These are phyloP conservation scores for Aspergillus neotritici DNA, from an alignment of 2,329 filamentous ascomycete species.

Conservation along the genomic window DNA sequence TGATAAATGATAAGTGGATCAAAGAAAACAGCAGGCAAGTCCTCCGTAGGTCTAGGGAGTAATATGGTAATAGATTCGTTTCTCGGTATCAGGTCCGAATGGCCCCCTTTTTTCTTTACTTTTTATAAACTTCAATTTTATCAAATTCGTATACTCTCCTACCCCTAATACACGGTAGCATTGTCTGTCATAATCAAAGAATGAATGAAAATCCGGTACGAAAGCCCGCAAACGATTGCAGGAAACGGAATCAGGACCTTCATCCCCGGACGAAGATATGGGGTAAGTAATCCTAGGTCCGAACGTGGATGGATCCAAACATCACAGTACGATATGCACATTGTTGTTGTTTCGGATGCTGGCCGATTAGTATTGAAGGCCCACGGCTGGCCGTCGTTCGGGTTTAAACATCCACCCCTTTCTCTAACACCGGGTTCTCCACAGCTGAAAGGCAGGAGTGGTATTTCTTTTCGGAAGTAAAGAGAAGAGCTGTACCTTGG, in stretches of 20 bases:
- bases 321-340: not conserved
- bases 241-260: slow-evolving; percentile 2
- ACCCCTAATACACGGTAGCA: no score
- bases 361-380: slow-evolving; percentile 8
- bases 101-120: not conserved
- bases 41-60: not conserved
- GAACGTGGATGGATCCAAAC: not conserved
- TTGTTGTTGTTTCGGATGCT: slow-evolving; percentile 12
- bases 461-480: no score
- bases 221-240: not conserved
- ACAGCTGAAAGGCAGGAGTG: not conserved
- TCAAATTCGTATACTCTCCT: no score
- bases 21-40: not conserved
- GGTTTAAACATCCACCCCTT: slow-evolving; percentile 6
- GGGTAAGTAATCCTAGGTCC: slow-evolving; percentile 1
- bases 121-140: not conserved
- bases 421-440: slow-evolving; percentile 1
- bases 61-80: not conserved
- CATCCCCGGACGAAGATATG: slow-evolving; percentile 7
- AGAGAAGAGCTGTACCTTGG: no score
- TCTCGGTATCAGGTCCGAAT: no score
- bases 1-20: not conserved
- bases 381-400: slow-evolving; percentile 11
- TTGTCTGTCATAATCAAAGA: no score
- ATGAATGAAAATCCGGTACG: no score